phyloP scores from a whole-genome alignment of 495 filamentous ascomycete genomes.

The Talaromyces stipitatus region DNA sequence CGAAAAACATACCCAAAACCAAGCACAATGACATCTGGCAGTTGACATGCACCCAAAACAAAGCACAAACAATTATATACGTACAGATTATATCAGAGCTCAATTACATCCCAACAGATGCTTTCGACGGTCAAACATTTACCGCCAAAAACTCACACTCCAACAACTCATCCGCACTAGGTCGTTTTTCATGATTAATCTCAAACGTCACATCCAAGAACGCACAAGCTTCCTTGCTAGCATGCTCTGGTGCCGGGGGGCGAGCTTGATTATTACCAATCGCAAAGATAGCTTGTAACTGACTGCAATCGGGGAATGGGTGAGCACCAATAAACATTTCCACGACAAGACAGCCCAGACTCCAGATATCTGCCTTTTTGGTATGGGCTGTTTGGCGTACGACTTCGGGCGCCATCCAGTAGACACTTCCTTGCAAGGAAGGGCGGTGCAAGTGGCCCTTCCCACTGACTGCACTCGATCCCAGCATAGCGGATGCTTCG shows the following conservation, averaged over 20 bases:
- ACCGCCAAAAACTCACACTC: slow-evolving; percentile 66
- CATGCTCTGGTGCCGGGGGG: slow-evolving; percentile 82
- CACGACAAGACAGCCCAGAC: slow-evolving; percentile 89
- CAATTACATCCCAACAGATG: slow-evolving; percentile 6
- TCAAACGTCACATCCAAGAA: slow-evolving; percentile 91
- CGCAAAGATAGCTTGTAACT: slow-evolving; percentile 97
- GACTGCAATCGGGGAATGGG: slow-evolving; percentile 94
- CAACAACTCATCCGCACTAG: slow-evolving; percentile 84
- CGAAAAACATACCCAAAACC: too few species aligned
- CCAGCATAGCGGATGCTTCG: slow-evolving; percentile 62
- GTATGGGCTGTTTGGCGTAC: slow-evolving; percentile 97
- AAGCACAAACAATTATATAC: not conserved
- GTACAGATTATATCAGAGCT: too few species aligned
- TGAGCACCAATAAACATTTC: slow-evolving; percentile 99
- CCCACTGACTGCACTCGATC: slow-evolving; percentile 43
- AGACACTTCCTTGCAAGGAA: slow-evolving; percentile 92
- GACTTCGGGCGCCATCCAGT: slow-evolving; percentile 99
- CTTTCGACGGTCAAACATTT: slow-evolving; percentile 40
- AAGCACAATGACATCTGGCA: too few species aligned
- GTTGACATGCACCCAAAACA: too few species aligned
- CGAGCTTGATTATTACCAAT: slow-evolving; percentile 83
- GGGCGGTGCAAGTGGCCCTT: slow-evolving; percentile 70
- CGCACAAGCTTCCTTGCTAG: slow-evolving; percentile 73
- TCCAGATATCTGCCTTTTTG: slow-evolving; percentile 99
- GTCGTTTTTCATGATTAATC: slow-evolving; percentile 85